A percentile compares a stretch with the other conserved stretches of the same genome.
phyloP scores from a whole-genome alignment of 2,329 filamentous ascomycete species.

The Talaromyces sp. region DNA sequence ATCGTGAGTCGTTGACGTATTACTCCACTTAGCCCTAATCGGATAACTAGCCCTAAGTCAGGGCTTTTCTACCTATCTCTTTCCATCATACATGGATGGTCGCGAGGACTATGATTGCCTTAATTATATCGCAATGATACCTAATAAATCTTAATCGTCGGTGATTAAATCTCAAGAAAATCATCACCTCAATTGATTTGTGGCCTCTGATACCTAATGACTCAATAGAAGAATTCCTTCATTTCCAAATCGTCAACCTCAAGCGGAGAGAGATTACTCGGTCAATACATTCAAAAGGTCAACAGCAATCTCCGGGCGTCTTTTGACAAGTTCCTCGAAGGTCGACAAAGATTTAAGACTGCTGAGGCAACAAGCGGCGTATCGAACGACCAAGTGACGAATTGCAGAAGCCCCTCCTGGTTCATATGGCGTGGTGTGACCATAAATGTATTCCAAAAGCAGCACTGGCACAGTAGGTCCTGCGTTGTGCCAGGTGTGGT shows the following conservation, averaged over 20 bases:
- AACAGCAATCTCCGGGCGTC: not conserved
- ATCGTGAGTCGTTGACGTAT: slow-evolving; percentile 1
- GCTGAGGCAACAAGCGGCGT: not conserved
- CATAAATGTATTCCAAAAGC: too few relatives aligned
- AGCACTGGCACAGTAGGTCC: too few relatives aligned
- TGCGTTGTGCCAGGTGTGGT: too few relatives aligned
- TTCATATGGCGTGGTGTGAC: not conserved
- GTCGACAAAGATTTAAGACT: not conserved
- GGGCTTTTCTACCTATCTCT: not conserved
- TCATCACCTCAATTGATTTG: too few relatives aligned
- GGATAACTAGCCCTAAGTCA: not conserved
- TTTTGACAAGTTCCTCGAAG: not conserved
- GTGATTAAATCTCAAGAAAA: too few relatives aligned
- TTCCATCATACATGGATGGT: too few relatives aligned
- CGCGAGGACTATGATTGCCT: too few relatives aligned
- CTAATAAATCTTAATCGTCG: too few relatives aligned
- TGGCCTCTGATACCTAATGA: too few relatives aligned
- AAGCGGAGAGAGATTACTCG: not conserved
- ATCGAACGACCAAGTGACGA: not conserved
- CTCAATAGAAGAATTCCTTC: too few relatives aligned
- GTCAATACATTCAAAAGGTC: not conserved
- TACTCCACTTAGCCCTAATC: not conserved
- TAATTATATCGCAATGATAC: too few relatives aligned
- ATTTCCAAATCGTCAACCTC: too few relatives aligned
- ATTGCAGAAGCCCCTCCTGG: not conserved